Conservation (phyloP, 805 yeast genomes). For the Sporopachydermia lactativora region DNA sequence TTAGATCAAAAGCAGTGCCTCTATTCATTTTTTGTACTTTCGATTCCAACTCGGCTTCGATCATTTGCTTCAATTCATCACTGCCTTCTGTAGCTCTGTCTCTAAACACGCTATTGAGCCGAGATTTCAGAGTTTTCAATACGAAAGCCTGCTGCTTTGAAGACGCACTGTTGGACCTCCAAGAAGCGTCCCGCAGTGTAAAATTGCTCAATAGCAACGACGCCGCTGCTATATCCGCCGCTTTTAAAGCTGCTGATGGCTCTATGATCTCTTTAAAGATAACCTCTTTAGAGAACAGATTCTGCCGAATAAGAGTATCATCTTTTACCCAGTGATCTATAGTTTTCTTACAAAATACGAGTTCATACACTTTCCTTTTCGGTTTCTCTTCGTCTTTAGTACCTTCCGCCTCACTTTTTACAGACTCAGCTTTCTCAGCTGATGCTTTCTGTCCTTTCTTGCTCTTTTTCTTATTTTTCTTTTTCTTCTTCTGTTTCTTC, state of each 20-base stretch:
- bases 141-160: neutral
- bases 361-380: constrained; percentile 2
- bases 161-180: neutral
- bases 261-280: neutral
- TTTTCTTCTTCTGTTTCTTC: too few species aligned
- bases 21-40: neutral
- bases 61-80: neutral
- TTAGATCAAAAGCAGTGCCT: neutral
- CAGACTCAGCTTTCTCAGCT: neutral
- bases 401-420: constrained; percentile 1
- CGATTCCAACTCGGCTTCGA: too few species aligned
- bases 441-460: neutral
- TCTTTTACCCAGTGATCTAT: too few species aligned
- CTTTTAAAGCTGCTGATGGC: constrained; percentile 1
- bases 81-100: too few species aligned
- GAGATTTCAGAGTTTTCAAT: too few species aligned
- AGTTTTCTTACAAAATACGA: too few species aligned
- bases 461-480: neutral
- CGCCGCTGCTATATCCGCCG: neutral
- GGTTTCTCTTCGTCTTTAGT: neutral
- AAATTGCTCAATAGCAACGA: neutral
- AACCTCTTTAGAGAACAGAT: too few species aligned
- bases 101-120: too few species aligned
- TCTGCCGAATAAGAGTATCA: too few species aligned
- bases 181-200: neutral